Conservation (phyloP, 495 filamentous ascomycete genomes). For the Penicillium simplicissimum region DNA sequence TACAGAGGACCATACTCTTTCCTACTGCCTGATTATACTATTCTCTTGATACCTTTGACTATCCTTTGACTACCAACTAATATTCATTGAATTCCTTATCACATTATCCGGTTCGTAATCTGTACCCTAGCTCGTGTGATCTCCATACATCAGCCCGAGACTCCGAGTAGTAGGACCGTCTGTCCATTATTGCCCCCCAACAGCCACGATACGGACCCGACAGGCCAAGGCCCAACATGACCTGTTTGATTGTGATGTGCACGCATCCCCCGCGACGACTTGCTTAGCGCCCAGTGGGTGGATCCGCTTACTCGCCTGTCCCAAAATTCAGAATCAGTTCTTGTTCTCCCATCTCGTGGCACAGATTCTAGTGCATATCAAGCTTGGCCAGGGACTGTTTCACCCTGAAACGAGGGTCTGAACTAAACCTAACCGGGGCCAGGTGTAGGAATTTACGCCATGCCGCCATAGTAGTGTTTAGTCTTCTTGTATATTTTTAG, state of each 20-base stretch:
- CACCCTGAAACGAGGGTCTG: background rate
- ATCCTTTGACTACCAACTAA: conserved; percentile 15
- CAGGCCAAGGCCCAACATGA: conserved; percentile 9
- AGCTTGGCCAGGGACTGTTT: background rate
- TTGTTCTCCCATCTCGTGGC: background rate
- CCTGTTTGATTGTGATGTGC: conserved; percentile 35
- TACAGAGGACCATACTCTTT: conserved; percentile 1
- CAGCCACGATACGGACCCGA: background rate
- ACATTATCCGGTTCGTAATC: background rate
- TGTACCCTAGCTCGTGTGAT: background rate
- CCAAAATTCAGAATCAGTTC: background rate
- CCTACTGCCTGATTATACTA: background rate
- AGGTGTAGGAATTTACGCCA: background rate
- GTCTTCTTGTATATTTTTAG: conserved; percentile 18
- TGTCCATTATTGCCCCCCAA: background rate
- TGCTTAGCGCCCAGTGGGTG: conserved; percentile 17
- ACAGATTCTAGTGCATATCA: background rate
- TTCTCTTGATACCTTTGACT: background rate
- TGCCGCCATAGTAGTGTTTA: too few species aligned
- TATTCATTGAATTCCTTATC: background rate
- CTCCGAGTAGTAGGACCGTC: background rate
- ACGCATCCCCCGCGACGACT: conserved; percentile 28
- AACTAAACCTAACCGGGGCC: too few species aligned
- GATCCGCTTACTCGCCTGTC: too few species aligned
- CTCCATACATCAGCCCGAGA: background rate